phyloP scores from a whole-genome alignment of 257 asterid genomes.

The Solanum megistacrolobum region DNA sequence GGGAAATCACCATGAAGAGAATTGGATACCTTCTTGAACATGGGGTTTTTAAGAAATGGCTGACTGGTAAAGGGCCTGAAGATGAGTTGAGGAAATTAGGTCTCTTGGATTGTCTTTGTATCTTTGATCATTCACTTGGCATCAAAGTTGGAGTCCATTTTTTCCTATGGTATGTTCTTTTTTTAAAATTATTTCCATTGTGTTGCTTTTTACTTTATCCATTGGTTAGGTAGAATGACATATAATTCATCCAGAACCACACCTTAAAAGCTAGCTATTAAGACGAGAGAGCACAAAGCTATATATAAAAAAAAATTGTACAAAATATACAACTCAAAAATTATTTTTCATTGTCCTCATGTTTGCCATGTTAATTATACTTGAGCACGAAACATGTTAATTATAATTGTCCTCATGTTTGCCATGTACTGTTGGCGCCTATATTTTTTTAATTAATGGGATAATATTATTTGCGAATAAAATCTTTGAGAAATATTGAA shows the following conservation, averaged over 20 bases:
- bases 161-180: conserved; percentile 58
- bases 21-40: conserved; percentile 59
- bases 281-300: too few species aligned
- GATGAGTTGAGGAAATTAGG: conserved; percentile 85
- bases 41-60: conserved; percentile 81
- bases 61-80: conserved; percentile 59
- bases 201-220: too few species aligned
- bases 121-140: conserved; percentile 86
- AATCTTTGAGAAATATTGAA: too few species aligned
- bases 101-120: conserved; percentile 58
- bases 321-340: too few species aligned
- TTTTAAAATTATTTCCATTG: background rate
- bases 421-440: too few species aligned
- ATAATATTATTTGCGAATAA: too few species aligned
- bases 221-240: background rate
- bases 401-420: too few species aligned
- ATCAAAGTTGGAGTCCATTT: conserved; percentile 82
- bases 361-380: too few species aligned
- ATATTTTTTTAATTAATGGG: too few species aligned
- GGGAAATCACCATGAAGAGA: conserved; percentile 94
- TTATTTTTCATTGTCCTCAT: too few species aligned
- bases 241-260: too few species aligned
- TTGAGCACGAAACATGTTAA: background rate
- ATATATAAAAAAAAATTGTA: too few species aligned
- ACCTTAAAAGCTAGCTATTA: background rate